Conservation (phyloP, 768 basidiomycete genomes). For the Tylopilus cervinicoccineus region DNA sequence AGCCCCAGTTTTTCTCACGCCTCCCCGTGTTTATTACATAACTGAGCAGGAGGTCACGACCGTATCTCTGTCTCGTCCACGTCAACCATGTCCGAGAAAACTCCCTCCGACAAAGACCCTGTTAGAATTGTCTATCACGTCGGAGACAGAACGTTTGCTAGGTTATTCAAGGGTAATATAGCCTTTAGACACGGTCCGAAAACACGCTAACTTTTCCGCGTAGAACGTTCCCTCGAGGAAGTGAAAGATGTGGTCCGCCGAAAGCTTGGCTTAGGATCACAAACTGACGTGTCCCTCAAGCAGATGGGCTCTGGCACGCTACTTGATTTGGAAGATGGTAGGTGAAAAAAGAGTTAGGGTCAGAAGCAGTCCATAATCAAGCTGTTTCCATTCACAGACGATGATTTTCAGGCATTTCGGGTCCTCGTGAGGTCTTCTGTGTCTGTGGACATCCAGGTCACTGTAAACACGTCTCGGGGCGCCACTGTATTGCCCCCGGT, state of each 20-base stretch:
- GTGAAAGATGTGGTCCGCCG: conserved; percentile 53
- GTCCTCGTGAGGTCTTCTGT: conserved; percentile 37
- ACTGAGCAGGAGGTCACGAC: too few species aligned
- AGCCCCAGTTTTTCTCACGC: background rate
- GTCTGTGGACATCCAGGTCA: conserved; percentile 38
- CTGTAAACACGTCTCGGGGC: conserved; percentile 8
- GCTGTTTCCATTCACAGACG: conserved; percentile 42
- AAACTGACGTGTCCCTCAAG: conserved; percentile 35
- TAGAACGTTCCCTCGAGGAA: conserved; percentile 60
- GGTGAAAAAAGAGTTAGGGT: background rate
- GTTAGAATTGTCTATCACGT: conserved; percentile 38
- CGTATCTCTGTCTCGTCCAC: too few species aligned
- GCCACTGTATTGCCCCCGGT: background rate
- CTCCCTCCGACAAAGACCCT: conserved; percentile 4
- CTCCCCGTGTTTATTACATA: conserved; percentile 6
- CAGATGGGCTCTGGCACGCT: conserved; percentile 52
- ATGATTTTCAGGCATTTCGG: conserved; percentile 74
- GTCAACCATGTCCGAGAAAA: conserved; percentile 9
- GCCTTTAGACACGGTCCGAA: background rate
- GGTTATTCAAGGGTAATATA: conserved; percentile 39
- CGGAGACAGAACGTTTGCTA: conserved; percentile 34
- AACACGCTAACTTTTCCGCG: conserved; percentile 5
- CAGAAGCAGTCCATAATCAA: background rate
- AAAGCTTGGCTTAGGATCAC: conserved; percentile 52
- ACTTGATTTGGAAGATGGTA: conserved; percentile 79